Percentiles rank a stretch among this genome's conserved stretches.
Evolutionary conservation across 2,329 filamentous ascomycete species (phyloP).

Genomic region (Pestalotiopsis sp.): DNA sequence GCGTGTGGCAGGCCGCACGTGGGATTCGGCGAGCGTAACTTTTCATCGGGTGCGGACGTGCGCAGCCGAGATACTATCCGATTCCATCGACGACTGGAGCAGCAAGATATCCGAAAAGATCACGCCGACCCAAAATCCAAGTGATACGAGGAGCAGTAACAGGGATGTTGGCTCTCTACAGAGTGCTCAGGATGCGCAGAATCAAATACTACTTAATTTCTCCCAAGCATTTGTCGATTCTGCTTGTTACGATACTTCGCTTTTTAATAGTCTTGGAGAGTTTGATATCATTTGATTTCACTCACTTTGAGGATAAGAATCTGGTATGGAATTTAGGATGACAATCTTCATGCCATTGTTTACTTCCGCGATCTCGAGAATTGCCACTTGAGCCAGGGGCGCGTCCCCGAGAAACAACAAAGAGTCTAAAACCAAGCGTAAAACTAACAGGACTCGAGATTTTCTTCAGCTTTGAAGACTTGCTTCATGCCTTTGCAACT

Average conservation of each 20-base stretch:
- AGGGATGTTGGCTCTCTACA: neutral
- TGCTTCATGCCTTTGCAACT: too few relatives aligned
- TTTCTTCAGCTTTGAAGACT: too few relatives aligned
- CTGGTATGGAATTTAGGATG: neutral
- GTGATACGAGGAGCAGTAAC: neutral
- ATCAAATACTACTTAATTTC: neutral
- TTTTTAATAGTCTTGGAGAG: neutral
- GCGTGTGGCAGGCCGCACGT: neutral
- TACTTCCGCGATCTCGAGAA: too few relatives aligned
- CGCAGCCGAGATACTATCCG: neutral
- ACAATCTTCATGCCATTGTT: constrained; percentile 18
- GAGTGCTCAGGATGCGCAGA: neutral
- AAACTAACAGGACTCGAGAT: too few relatives aligned
- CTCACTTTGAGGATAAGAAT: neutral
- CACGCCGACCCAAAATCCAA: neutral
- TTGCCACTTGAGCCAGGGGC: too few relatives aligned
- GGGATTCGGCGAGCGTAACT: neutral
- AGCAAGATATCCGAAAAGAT: neutral
- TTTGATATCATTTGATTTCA: neutral
- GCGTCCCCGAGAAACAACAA: too few relatives aligned
- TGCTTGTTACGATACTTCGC: neutral
- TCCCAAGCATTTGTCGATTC: neutral
- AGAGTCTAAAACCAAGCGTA: too few relatives aligned
- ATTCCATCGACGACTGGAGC: neutral
- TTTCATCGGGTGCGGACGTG: neutral